Evolutionary conservation across 352 stramenopile species (phyloP).

Genomic region (Halophytophthora polymorphica): DNA sequence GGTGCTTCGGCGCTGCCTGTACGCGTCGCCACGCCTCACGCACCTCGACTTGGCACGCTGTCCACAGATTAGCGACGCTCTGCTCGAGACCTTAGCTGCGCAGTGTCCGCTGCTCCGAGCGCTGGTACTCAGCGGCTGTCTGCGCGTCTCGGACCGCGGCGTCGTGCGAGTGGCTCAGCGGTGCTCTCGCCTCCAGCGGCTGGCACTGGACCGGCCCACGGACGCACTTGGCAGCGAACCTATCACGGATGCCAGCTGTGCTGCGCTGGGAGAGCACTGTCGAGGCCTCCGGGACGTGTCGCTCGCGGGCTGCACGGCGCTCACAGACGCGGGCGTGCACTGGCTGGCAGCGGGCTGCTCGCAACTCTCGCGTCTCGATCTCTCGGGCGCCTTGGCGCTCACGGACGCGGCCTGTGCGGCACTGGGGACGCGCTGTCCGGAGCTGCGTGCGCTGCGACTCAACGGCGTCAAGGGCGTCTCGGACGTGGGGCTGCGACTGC

Average conservation of each 20-base stretch:
- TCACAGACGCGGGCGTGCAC: constrained; percentile 89
- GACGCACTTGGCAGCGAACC: constrained; percentile 47
- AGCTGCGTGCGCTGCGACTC: constrained; percentile 42
- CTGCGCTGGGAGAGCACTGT: constrained; percentile 74
- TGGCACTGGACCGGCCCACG: constrained; percentile 60
- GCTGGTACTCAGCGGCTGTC: constrained; percentile 77
- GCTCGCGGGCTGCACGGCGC: constrained; percentile 78
- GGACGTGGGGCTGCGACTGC: constrained; percentile 78
- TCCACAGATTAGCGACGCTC: constrained; percentile 75
- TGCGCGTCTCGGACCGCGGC: constrained; percentile 79
- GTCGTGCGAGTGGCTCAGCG: constrained; percentile 77
- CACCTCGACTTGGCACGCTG: constrained; percentile 73
- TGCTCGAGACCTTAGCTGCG: constrained; percentile 78
- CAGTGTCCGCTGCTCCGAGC: constrained; percentile 64
- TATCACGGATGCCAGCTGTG: constrained; percentile 87
- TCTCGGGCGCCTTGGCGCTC: constrained; percentile 80
- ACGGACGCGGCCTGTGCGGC: constrained; percentile 75
- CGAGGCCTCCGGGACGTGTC: constrained; percentile 50
- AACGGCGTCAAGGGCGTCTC: constrained; percentile 73
- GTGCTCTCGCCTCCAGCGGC: constrained; percentile 65
- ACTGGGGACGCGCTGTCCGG: constrained; percentile 33
- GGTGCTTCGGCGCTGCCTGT: constrained; percentile 67
- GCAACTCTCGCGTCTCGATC: constrained; percentile 70
- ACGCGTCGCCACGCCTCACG: constrained; percentile 46
- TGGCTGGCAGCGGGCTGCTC: constrained; percentile 85